These are phyloP conservation scores for Umbelopsis sp. DNA, from an alignment of 192 early-diverging fungal species.

Conservation along the genomic window DNA sequence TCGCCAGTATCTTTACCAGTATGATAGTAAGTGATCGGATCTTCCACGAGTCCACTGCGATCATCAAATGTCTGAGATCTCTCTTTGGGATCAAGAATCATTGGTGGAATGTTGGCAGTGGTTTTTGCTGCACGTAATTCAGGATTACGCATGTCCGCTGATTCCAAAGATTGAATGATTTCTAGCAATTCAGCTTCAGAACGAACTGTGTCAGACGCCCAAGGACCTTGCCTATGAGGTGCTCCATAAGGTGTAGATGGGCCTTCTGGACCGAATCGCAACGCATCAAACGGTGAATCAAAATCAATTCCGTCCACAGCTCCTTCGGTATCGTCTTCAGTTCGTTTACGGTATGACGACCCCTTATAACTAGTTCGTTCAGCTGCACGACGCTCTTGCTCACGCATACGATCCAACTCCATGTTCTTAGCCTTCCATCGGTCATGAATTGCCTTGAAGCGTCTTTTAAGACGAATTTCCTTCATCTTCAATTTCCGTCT, in stretches of 20 bases:
- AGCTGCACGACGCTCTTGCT: constrained; percentile 30
- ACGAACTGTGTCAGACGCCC: constrained; percentile 70
- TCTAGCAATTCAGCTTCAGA: constrained; percentile 79
- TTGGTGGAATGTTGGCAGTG: constrained; percentile 70
- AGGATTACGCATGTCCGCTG: constrained; percentile 71
- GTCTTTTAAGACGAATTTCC: constrained; percentile 42
- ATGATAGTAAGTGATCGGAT: constrained; percentile 66
- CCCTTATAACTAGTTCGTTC: constrained; percentile 21
- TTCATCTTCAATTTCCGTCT: constrained; percentile 35
- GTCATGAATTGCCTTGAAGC: constrained; percentile 50
- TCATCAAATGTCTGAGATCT: constrained; percentile 60
- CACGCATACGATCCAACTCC: constrained; percentile 29
- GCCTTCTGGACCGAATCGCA: constrained; percentile 26
- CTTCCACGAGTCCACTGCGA: constrained; percentile 54
- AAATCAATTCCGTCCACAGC: constrained; percentile 26
- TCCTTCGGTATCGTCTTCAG: constrained; percentile 25
- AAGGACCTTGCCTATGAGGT: constrained; percentile 38
- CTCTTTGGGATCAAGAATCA: constrained; percentile 65
- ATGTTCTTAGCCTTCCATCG: constrained; percentile 47
- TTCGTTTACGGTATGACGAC: constrained; percentile 4
- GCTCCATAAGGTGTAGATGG: constrained; percentile 27
- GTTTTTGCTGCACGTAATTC: constrained; percentile 72
- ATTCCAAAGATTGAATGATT: constrained; percentile 72
- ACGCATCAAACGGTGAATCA: constrained; percentile 24
- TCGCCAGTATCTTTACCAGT: constrained; percentile 55